Base-by-base conservation (phyloP, 768 basidiomycete genomes). In the Suillus subluteus region DNA sequence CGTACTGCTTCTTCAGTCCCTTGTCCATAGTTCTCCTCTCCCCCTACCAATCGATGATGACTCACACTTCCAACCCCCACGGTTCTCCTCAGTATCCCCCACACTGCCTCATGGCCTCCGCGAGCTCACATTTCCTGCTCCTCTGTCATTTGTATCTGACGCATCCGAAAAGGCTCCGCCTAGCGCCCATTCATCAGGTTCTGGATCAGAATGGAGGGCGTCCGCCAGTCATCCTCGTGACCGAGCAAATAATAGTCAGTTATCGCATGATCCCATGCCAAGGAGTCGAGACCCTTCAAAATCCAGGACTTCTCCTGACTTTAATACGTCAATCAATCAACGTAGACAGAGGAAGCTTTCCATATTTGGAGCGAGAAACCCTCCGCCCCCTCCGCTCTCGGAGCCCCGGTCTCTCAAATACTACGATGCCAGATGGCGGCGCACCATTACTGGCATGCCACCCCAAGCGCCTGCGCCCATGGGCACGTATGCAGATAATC, bases 61-160 rank as follows among this genome's bases (percentile, higher is more conserved):
- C 59, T 75, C 70, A 50, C 75, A 81, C 6, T 75, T 75, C 6
- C 78, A 70, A 13, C 63, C 71, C 26, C 66, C 62, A 65, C 74
- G 65, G 26, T 65, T 71, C 32, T 64, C 70, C 15, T 70, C 56
- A 0, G 70, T 72, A 2, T 59, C 68, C 18, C 61, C 66, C 6
- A 61, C 71, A 58, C 73, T 76, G 66, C 74, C 74, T 72, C 73
- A 76, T 66, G 75, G 67, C 46, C 74, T 80, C 46, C 81, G 88
- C 56, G 87, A 91, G 68, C 83, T 94, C 65, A 86, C 83, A 11
- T 93, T 94, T 75, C 92, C 92, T 30, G 86, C 90, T 7, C 92
- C 92, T 0, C 81, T 94, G 6, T 88, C 88, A 16, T 87, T 84
- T 67, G 66, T 59, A 3, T 68, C 75, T 6, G 71, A 78, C 30